Conservation (phyloP, 768 basidiomycete genomes). For the Tylopilus rubrobrunneus region DNA sequence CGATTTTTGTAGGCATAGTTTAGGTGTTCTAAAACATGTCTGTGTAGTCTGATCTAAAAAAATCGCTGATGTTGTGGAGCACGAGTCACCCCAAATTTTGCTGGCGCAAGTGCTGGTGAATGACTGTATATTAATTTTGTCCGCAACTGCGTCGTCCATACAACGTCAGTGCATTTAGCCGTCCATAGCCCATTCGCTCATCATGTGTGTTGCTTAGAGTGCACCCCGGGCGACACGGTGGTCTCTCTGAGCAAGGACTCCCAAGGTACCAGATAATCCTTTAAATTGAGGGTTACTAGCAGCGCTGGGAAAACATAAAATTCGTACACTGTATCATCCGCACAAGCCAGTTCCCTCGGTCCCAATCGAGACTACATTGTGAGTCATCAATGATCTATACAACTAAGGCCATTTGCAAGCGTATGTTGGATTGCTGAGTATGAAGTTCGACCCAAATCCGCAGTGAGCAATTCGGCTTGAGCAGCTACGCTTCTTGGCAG, state of each 20-base stretch:
- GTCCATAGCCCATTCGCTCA: not conserved
- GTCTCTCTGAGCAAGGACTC: conserved; percentile 7
- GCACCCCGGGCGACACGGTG: conserved; percentile 2
- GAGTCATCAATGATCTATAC: conserved; percentile 44
- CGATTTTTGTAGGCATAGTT: too few relatives aligned
- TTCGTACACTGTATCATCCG: conserved; percentile 33
- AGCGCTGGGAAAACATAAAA: conserved; percentile 10
- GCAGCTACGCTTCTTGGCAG: conserved; percentile 33
- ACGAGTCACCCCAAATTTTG: too few relatives aligned
- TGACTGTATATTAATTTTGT: too few relatives aligned
- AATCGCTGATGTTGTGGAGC: too few relatives aligned
- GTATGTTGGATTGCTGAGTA: not conserved
- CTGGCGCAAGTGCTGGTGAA: too few relatives aligned
- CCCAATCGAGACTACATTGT: conserved; percentile 42
- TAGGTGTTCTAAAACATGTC: too few relatives aligned
- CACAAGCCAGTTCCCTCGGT: conserved; percentile 40
- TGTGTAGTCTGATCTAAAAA: too few relatives aligned
- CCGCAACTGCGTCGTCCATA: conserved; percentile 11
- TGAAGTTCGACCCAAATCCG: not conserved
- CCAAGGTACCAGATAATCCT: conserved; percentile 8
- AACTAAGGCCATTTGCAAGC: conserved; percentile 50
- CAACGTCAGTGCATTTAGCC: conserved; percentile 11
- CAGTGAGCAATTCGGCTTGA: conserved; percentile 14
- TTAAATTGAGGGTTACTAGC: conserved; percentile 8
- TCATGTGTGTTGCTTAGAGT: not conserved